Evolutionary conservation across 1,139 yeast species (phyloP), one percentile per base, ranked within the genome.

Genomic region (Geotrichum citri-aurantii): DNA sequence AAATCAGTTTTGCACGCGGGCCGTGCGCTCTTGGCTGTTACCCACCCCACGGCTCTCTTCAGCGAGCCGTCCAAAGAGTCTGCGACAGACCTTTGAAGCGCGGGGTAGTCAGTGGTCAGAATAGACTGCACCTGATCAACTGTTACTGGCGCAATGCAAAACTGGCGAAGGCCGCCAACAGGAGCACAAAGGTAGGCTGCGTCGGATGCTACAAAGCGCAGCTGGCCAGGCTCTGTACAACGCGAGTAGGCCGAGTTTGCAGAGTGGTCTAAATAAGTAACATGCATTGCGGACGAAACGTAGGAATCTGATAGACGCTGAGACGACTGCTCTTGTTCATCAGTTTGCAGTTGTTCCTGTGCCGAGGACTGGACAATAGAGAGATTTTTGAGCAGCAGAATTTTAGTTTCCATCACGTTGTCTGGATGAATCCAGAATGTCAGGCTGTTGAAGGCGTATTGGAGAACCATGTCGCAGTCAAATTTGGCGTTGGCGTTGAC

Each of bases 131-230:
- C 55, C 24, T 57, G 59, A 12, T 31, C 40, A 2, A 47, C n/a
- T 2, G 56, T 19, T 1, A 57, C 27, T 1, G 65, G 60, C 14
- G 77, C 70, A 50, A 75, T 69, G 1, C 82, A 71, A 56, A 77
- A 75, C 61, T 79, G 79, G 51, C 84, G 73, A 37, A 80, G 64
- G 0, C 84, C 84, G 31, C 84, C 84, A 27, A 80, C 73, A 1
- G 84, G 82, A n/a, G 81, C 74, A 40, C 80, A 69, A 47, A 80
- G 65, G n/a, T 77, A 64, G 40, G 71, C 59, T 40, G 63, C 54
- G 55, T 52, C 19, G 27, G 51, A 21, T 17, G 55, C 24, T 37
- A 64, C 68, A 68, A 68, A 68, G 26, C 71, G 66, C 2, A 67
- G 27, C 58, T 73, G 71, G 14, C 79, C 78, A 1, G 80, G 80